These are phyloP conservation scores for Aspergillus fructus DNA, from an alignment of 2,329 filamentous ascomycete species.

Conservation along the genomic window DNA sequence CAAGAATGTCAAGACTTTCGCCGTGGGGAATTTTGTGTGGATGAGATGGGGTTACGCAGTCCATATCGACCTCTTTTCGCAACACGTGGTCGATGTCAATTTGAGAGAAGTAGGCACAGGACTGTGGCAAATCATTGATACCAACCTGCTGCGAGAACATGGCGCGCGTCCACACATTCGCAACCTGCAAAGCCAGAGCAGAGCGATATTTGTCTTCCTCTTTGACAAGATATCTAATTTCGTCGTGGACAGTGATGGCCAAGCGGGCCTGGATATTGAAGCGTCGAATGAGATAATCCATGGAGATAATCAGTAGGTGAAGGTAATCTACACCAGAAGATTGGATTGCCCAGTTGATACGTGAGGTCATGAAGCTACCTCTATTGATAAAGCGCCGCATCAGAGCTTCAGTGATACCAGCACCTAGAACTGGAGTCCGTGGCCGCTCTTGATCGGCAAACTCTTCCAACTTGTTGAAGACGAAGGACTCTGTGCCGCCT, in stretches of 20 bases:
- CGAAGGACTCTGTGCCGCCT: constrained; percentile 93
- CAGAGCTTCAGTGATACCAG: constrained; percentile 92
- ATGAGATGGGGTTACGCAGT: constrained; percentile 90
- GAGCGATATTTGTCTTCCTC: constrained; percentile 82
- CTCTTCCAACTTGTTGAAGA: constrained; percentile 97
- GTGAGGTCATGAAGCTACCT: constrained; percentile 88
- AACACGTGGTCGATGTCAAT: constrained; percentile 93
- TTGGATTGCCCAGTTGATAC: constrained; percentile 99
- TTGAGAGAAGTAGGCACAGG: constrained; percentile 92
- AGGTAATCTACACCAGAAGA: constrained; percentile 97
- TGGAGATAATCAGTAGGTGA: constrained; percentile 85
- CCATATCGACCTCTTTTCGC: constrained; percentile 98
- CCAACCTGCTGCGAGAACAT: constrained; percentile 98
- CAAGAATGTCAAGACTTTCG: constrained; percentile 78
- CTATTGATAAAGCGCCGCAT: constrained; percentile 85
- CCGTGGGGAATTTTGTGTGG: constrained; percentile 74
- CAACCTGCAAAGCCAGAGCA: constrained; percentile 88
- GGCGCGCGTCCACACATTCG: constrained; percentile 93
- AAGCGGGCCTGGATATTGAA: constrained; percentile 84
- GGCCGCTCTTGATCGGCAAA: constrained; percentile 94
- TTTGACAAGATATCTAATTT: constrained; percentile 90
- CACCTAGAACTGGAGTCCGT: constrained; percentile 86
- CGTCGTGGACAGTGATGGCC: constrained; percentile 93
- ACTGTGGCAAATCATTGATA: constrained; percentile 90
- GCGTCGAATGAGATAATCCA: constrained; percentile 87